Conservation (phyloP, 345 rosid genomes). For the Passiflora organensis region DNA sequence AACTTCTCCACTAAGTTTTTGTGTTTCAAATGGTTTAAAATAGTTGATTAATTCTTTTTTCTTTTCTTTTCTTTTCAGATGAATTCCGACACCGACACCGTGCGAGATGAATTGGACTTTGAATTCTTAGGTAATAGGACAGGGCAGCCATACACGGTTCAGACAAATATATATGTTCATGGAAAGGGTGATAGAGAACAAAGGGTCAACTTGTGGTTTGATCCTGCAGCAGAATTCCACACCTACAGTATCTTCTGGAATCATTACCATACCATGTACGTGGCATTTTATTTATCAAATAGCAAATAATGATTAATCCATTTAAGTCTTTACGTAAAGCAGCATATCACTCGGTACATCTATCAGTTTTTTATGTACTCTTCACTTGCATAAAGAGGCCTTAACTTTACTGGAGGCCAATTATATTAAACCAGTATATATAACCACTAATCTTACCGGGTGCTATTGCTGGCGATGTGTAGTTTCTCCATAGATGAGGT, state of each 20-base stretch:
- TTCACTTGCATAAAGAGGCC: not conserved
- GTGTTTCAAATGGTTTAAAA: not conserved
- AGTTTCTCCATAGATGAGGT: slow-evolving; percentile 74
- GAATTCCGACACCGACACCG: slow-evolving; percentile 65
- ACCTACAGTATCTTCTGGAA: slow-evolving; percentile 66
- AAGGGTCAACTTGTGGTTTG: slow-evolving; percentile 92
- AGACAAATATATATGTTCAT: slow-evolving; percentile 80
- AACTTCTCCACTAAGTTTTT: not conserved
- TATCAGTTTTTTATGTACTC: too few species aligned
- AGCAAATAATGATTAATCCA: not conserved
- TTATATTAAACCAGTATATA: too few species aligned
- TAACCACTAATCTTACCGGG: not conserved
- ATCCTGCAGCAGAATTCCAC: slow-evolving; percentile 72
- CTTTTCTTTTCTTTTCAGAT: slow-evolving; percentile 28
- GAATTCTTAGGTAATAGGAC: slow-evolving; percentile 86
- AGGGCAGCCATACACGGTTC: slow-evolving; percentile 92
- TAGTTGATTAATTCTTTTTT: not conserved
- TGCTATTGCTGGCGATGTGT: slow-evolving; percentile 1
- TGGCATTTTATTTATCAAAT: not conserved
- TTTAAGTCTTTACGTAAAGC: not conserved
- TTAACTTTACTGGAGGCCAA: not conserved
- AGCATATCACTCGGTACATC: too few species aligned
- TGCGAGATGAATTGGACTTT: slow-evolving; percentile 83
- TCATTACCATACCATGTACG: slow-evolving; percentile 76
- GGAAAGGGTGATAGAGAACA: slow-evolving; percentile 92